Evolutionary conservation across 2,329 filamentous ascomycete species (phyloP), one percentile per base, ranked within the genome.

Genomic region (Ascosphaera pollenicola): DNA sequence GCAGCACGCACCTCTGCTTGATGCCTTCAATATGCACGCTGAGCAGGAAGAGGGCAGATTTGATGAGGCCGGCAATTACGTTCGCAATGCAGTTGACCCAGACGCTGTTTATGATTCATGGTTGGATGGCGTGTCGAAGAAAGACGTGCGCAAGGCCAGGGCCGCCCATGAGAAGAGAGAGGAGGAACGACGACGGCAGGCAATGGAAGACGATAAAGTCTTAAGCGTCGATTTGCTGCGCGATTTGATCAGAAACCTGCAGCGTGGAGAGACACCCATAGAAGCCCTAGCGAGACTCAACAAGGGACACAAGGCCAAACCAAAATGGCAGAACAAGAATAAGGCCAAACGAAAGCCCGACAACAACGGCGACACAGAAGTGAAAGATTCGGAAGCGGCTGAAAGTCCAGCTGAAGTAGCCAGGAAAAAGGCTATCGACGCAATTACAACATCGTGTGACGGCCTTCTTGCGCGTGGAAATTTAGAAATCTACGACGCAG

Each of bases 31-130:
- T 53, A 80, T 98, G 67, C 75, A 73, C 42, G 64, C 71, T 10
- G 89, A 98, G 56, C 76, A 91, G 55, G 84, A 95, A 51, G 87
- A 95, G 48, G 89, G 89, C 1, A 70, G 75, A 8, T 98, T 94
- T 50, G 89, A 98, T 54, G 79, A 89, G 48, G 64, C 75, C 1
- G 87, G 87, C 8, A 98, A 95, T 56, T 98, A 75, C 54, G 73
- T 98, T 35, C 74, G 89, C 41, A 91, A 91, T 56, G 85, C 85
- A 0, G 70, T 63, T 7, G 89, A 98, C 49, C 82, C 83, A 1
- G 84, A 95, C 48, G 82, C 85, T 0, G 72, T 80, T 17, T 84
- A 98, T 55, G 89, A 98, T 59, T 70, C 70, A 24, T 98, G 89
- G 89, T 61, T 98, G 16, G 80, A 93, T 35, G 89, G 89, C 0